Evolutionary conservation across 2,329 filamentous ascomycete genomes (phyloP).

Genomic region (Zymoseptoria pseudotritici): DNA sequence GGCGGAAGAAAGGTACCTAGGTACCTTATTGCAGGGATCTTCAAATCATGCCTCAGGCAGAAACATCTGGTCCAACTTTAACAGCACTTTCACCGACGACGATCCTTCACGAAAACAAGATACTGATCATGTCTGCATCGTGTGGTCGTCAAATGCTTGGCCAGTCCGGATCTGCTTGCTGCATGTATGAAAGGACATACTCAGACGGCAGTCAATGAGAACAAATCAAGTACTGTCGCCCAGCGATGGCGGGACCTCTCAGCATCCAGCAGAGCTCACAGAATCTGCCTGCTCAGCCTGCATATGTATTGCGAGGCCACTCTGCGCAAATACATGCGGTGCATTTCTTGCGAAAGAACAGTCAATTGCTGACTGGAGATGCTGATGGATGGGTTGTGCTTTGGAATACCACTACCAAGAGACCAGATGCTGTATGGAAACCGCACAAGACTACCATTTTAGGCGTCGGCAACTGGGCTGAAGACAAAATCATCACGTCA

Average conservation of each 20-base stretch:
- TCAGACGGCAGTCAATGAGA: background rate
- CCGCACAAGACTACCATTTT: slow-evolving; percentile 74
- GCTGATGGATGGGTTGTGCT: slow-evolving; percentile 81
- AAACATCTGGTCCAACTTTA: background rate
- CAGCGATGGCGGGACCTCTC: background rate
- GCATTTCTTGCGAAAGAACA: slow-evolving; percentile 64
- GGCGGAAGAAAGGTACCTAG: too few species aligned
- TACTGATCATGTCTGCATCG: too few species aligned
- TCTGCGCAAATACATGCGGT: slow-evolving; percentile 70
- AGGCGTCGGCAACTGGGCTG: slow-evolving; percentile 62
- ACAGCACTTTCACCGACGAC: too few species aligned
- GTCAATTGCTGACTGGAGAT: slow-evolving; percentile 76
- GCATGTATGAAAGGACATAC: too few species aligned
- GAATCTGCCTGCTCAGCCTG: slow-evolving; percentile 47
- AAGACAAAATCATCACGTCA: slow-evolving; percentile 75
- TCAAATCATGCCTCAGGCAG: background rate
- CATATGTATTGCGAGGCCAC: slow-evolving; percentile 79
- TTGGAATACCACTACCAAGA: slow-evolving; percentile 77
- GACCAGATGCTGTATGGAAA: slow-evolving; percentile 76
- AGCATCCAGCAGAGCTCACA: slow-evolving; percentile 10
- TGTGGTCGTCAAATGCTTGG: too few species aligned
- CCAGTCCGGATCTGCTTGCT: too few species aligned
- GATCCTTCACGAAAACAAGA: too few species aligned
- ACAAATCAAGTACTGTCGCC: too few species aligned
- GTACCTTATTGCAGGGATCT: background rate